Evolutionary conservation across 371 early-diverging fungal genomes (phyloP), one percentile per base, ranked within the genome.

Genomic region (Mucor mucedo): DNA sequence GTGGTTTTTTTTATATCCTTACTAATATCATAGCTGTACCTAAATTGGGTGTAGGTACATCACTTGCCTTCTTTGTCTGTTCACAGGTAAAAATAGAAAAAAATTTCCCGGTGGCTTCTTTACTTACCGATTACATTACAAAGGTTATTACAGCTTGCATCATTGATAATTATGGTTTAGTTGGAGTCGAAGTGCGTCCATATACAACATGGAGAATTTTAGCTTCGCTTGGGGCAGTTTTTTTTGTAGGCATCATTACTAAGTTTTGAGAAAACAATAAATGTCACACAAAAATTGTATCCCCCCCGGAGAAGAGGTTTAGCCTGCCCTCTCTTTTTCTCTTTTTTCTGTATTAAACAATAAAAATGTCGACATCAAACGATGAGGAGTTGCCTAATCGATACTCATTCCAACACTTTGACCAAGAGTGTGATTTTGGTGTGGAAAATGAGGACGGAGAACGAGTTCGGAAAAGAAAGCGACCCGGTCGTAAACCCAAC

Each of bases 161-260:
- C 27, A 78, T 82, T 48, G 80, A 84, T 65, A 64, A 80, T 52
- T 84, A 76, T 62, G 68, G 71, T 7, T 33, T 82, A 35, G 68
- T 80, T n/a, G 84, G 78, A 4, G 69, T 79, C 21, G 56, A 58
- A 29, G 63, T 73, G 45, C 70, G 79, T 14, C 63, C 71, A 13
- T 85, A 73, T 52, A 78, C 82, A n/a, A 30, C 70, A 21, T 82
- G 81, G 82, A 75, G 85, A 21, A 77, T 78, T 9, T 55, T 85
- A 30, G 84, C 80, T 21, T 80, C 81, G 38, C 30, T 80, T 38
- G 85, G 82, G n/a, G 65, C 82, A 33, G 67, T 83, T 27, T 71
- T 71, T 35, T 80, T 78, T 49, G 81, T 83, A 5, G 73, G 65
- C 45, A 64, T 80, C 29, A 81, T 83, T 38, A 76, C 80, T 48